A percentile compares a stretch with the other conserved stretches of the same genome.
Evolutionary conservation across 2,329 filamentous ascomycete species (phyloP).

Genomic region (Alternaria alternata): DNA sequence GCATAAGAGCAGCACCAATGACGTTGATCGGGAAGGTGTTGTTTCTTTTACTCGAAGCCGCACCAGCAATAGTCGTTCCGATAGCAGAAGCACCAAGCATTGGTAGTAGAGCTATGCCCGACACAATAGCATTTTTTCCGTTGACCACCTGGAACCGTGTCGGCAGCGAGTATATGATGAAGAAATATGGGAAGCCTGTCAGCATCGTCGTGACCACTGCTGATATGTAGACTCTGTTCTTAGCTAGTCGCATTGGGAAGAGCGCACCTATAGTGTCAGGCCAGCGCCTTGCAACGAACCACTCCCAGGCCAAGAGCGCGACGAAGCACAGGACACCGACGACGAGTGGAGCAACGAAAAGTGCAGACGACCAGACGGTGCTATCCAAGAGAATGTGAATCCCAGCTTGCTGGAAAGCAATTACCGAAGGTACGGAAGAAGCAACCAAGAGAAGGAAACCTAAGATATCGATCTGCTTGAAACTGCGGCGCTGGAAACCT

Average conservation of each 20-base stretch:
- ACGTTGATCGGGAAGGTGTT: slow-evolving; percentile 15
- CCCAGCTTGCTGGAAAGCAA: slow-evolving; percentile 64
- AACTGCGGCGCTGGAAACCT: slow-evolving; percentile 4
- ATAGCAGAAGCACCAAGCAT: slow-evolving; percentile 17
- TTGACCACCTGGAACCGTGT: slow-evolving; percentile 18
- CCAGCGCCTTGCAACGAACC: slow-evolving; percentile 9
- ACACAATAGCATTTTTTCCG: slow-evolving; percentile 9
- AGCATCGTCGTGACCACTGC: slow-evolving; percentile 10
- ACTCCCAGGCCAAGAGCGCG: slow-evolving; percentile 15
- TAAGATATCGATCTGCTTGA: slow-evolving; percentile 43
- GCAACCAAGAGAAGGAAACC: slow-evolving; percentile 63
- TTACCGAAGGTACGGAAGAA: slow-evolving; percentile 64
- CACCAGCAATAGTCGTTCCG: slow-evolving; percentile 15
- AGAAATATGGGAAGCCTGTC: slow-evolving; percentile 15
- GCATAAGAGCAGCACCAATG: slow-evolving; percentile 11
- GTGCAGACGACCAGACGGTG: slow-evolving; percentile 10
- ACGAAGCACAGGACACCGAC: slow-evolving; percentile 12
- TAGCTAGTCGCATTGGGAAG: slow-evolving; percentile 13
- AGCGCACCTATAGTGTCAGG: slow-evolving; percentile 8
- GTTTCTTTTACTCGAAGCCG: slow-evolving; percentile 14
- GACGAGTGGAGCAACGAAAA: slow-evolving; percentile 9
- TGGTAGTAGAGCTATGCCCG: slow-evolving; percentile 15
- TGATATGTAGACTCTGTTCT: slow-evolving; percentile 13
- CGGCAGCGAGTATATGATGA: slow-evolving; percentile 19
- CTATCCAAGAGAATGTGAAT: slow-evolving; percentile 23